Base-by-base conservation (phyloP, 2,329 filamentous ascomycete genomes). In the Stachybotrys chartarum region DNA sequence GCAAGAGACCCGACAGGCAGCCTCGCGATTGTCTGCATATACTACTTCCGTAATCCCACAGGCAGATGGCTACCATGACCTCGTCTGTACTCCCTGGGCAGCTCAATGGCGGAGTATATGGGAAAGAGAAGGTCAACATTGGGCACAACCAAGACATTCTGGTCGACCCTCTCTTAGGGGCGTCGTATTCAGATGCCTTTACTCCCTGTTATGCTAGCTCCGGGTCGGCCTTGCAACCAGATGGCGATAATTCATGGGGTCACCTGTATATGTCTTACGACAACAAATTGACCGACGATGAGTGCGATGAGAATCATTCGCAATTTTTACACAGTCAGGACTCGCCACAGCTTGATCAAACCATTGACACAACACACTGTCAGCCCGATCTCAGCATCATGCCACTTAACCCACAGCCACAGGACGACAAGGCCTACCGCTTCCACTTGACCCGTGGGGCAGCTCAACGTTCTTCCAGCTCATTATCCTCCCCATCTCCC, bases 111-210 rank as follows among this genome's bases (percentile, higher is more conserved):
- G 8, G 10, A 42, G 14, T 6, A 42, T 42, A 42, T 14, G 35
- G 35, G 35, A 42, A 42, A 42, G 18, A 12, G 10, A 47, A 12
- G 45, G 16, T 8, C 10, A 17, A 47, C 7, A 8, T 47, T 17
- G 18, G 16, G 51, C 4, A 30, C 47, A 17, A 24, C 51, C 48
- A 51, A 54, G 31, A 61, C 45, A 47, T 47, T n/a, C 10, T 47
- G 18, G 45, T 47, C 8, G 45, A 47, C 17, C 45, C 45, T 17
- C 17, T 47, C 7, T 6, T 47, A 6, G 45, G 45, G 17, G 45
- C 45, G 16, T 47, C 45, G 7, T 47, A 47, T 24, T 8, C 11
- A 17, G 45, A 47, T 6, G 8, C 45, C 11, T 47, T 47, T n/a
- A 12, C n/a, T n/a, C 17, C 45, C n/a, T n/a, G 17, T 3, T 47